Evolutionary conservation across 257 asterid species (phyloP).

Genomic region (Capsicum pubescens): DNA sequence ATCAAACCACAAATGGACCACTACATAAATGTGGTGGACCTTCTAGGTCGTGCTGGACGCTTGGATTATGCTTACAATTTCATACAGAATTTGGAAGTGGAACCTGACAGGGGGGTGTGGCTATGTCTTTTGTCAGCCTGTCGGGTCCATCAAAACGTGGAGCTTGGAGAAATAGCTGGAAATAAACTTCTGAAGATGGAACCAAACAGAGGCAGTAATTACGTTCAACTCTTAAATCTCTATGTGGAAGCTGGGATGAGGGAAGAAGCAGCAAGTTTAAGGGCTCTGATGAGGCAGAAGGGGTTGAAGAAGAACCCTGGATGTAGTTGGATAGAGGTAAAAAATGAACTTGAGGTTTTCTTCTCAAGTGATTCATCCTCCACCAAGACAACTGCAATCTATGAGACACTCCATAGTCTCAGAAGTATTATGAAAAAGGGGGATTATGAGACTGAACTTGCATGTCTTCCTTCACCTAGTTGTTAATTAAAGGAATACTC

Average conservation of each 20-base stretch:
- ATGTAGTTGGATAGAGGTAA: slow-evolving; percentile 88
- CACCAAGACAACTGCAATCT: slow-evolving; percentile 45
- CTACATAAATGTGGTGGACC: slow-evolving; percentile 69
- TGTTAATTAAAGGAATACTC: not conserved
- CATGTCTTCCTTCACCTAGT: not conserved
- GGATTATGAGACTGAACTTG: slow-evolving; percentile 34
- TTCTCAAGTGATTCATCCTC: slow-evolving; percentile 78
- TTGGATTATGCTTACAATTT: slow-evolving; percentile 60
- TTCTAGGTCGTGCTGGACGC: slow-evolving; percentile 73
- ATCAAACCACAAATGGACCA: slow-evolving; percentile 72
- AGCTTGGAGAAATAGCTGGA: slow-evolving; percentile 86
- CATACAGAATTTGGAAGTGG: slow-evolving; percentile 56
- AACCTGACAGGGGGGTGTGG: slow-evolving; percentile 65
- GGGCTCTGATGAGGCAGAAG: slow-evolving; percentile 65
- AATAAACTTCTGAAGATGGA: slow-evolving; percentile 59
- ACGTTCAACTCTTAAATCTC: slow-evolving; percentile 66
- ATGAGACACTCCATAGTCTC: slow-evolving; percentile 54
- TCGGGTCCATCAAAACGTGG: slow-evolving; percentile 62
- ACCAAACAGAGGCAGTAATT: slow-evolving; percentile 62
- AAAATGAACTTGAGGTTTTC: slow-evolving; percentile 61
- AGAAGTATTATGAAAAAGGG: slow-evolving; percentile 46
- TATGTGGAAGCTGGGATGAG: slow-evolving; percentile 65
- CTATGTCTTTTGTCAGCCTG: slow-evolving; percentile 74
- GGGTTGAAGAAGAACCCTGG: slow-evolving; percentile 80
- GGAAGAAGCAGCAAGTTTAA: slow-evolving; percentile 76